Evolutionary conservation across 2,329 filamentous ascomycete genomes (phyloP).

Genomic region (Mycosphaerella sp.): DNA sequence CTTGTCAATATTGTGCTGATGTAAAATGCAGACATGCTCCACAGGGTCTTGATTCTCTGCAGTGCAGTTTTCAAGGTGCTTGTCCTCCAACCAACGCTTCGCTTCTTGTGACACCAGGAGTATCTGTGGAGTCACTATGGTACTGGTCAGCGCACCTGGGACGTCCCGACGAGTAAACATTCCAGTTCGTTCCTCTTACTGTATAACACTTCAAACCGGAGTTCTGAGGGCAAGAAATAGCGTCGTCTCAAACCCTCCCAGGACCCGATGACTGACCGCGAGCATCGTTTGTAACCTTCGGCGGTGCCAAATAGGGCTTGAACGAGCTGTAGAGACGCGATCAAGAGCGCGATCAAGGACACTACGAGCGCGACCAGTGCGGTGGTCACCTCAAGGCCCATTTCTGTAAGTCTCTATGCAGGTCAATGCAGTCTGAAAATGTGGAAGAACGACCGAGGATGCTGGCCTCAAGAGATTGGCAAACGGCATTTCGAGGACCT

Average conservation of each 20-base stretch:
- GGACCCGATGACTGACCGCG: neutral
- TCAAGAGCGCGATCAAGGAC: neutral
- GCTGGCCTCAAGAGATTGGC: no score
- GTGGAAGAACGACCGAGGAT: neutral
- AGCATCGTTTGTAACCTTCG: constrained; percentile 3
- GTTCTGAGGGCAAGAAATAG: neutral
- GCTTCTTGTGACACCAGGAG: neutral
- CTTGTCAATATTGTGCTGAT: neutral
- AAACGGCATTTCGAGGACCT: no score
- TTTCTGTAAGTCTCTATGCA: neutral
- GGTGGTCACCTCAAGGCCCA: neutral
- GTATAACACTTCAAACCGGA: constrained; percentile 2
- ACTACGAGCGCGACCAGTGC: neutral
- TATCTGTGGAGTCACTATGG: neutral
- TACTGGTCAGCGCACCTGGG: no score
- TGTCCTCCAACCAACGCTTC: neutral
- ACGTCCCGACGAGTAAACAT: no score
- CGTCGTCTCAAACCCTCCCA: neutral
- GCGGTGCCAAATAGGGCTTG: neutral
- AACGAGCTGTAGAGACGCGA: constrained; percentile 1
- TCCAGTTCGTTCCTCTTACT: neutral
- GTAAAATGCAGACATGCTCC: constrained; percentile 1
- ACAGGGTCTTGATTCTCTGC: neutral
- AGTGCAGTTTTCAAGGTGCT: neutral
- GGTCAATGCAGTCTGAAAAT: neutral